Percentiles rank a stretch among this genome's conserved stretches.
Conservation (phyloP, 1,139 yeast genomes). For the Protomyces inouyei region DNA sequence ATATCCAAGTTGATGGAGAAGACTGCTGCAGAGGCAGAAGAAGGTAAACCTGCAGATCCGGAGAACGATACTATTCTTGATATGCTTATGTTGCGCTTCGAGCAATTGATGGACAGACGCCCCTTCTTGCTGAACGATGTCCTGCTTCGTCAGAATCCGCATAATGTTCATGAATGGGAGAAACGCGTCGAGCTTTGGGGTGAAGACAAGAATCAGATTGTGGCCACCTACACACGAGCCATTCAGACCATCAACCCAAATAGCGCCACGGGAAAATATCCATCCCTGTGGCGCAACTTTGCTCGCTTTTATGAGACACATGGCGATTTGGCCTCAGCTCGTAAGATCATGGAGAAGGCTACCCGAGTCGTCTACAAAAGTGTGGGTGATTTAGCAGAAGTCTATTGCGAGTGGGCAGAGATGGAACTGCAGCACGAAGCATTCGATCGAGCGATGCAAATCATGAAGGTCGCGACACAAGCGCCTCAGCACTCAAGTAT, state of each 20-base stretch:
- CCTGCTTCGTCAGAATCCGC: conserved; percentile 56
- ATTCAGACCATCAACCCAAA: conserved; percentile 63
- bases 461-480: conserved; percentile 52
- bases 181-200: conserved; percentile 51
- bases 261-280: conserved; percentile 44
- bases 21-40: conserved; percentile 34
- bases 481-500: conserved; percentile 42
- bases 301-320: conserved; percentile 58
- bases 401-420: conserved; percentile 74
- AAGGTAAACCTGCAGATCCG: conserved; percentile 25
- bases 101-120: conserved; percentile 53
- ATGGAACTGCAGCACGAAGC: conserved; percentile 50
- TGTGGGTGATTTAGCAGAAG: conserved; percentile 59
- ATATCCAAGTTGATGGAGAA: conserved; percentile 43
- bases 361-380: conserved; percentile 63
- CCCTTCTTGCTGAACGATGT: conserved; percentile 61
- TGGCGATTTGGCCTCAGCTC: conserved; percentile 56
- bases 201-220: conserved; percentile 43
- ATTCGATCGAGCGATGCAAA: conserved; percentile 50
- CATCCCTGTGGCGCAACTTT: conserved; percentile 63
- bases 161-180: conserved; percentile 66
- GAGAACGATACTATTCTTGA: conserved; percentile 41
- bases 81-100: conserved; percentile 50
- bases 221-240: conserved; percentile 62
- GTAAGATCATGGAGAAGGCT: conserved; percentile 60